These are phyloP conservation scores for Jackrogersella multiformis DNA, from an alignment of 495 filamentous ascomycete genomes.

Conservation along the genomic window DNA sequence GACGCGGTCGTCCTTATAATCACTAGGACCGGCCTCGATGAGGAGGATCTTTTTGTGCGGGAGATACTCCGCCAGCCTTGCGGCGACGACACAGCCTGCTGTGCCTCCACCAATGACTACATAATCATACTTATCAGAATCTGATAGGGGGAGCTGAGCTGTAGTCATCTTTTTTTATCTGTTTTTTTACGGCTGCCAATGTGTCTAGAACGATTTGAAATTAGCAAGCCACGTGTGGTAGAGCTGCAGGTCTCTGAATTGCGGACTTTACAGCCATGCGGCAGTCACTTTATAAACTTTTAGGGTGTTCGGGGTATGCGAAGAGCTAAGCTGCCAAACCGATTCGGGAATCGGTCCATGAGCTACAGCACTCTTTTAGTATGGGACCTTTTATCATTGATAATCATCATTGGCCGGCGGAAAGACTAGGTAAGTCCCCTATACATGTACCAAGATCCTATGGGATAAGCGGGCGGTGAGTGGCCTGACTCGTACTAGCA, in stretches of 20 bases:
- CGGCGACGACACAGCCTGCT: constrained; percentile 83
- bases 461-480: constrained; percentile 32
- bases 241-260: constrained; percentile 13
- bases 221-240: constrained; percentile 10
- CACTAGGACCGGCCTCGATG: constrained; percentile 69
- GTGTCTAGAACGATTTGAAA: not conserved
- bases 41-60: constrained; percentile 71
- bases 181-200: not conserved
- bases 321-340: constrained; percentile 29
- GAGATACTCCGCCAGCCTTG: constrained; percentile 66
- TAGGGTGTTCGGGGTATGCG: constrained; percentile 6
- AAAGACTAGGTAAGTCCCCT: constrained; percentile 4
- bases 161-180: constrained; percentile 64
- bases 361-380: constrained; percentile 10
- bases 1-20: constrained; percentile 56
- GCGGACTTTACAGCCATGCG: constrained; percentile 6
- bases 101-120: constrained; percentile 86
- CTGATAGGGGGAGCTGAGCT: constrained; percentile 64
- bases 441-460: constrained; percentile 21
- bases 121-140: constrained; percentile 79
- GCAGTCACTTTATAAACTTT: constrained; percentile 5
- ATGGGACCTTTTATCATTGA: constrained; percentile 9
- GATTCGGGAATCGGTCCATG: constrained; percentile 36
- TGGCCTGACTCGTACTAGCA: constrained; percentile 41
- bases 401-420: constrained; percentile 22